Evolutionary conservation across 2,329 filamentous ascomycete genomes (phyloP), one percentile per base, ranked within the genome.

Genomic region (Podosphaera fusca): DNA sequence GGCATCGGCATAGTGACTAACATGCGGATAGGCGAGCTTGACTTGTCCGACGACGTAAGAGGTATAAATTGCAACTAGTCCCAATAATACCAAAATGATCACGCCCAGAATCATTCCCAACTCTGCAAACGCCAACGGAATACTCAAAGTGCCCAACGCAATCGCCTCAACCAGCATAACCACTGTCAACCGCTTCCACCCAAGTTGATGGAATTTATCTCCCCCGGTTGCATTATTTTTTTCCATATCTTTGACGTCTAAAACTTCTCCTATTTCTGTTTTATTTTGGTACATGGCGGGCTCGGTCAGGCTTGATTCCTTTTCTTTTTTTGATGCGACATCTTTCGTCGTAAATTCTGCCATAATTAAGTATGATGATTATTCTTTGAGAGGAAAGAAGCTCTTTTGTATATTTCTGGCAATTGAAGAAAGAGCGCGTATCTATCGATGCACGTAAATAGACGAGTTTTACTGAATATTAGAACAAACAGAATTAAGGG

Each of bases 1-100:
- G 2, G 76, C 78, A 63, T 82, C 79, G 1, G 76, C 76, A 58
- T 65, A 65, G 36, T 65, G 62, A 30, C 60, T 58, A 5, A 66
- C 63, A 8, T 63, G 40, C 9, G 64, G 64, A 45, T 59, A 65
- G 7, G 58, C 58, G 46, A 66, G 30, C 55, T 64, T 65, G 47
- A 66, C 61, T 33, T 70, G 68, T 7, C 70, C 70, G 53, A 72
- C 64, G 1, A 71, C 60, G 53, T 70, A 69, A 58, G 68, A 68
- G 49, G 70, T 70, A 56, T 72, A 72, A 55, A 70, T 70, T 54
- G 70, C 70, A 55, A 72, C 60, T n/a, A 66, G 54, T 8, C 64
- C 64, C 49, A 65, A 46, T 0, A 61, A 62, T 30, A 65, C 36
- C 3, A 57, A 59, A 5, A 55, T 55, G 50, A 65, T 64, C 7